Conservation (phyloP, 495 filamentous ascomycete genomes). For the Podospora bellae-mahoneyi region DNA sequence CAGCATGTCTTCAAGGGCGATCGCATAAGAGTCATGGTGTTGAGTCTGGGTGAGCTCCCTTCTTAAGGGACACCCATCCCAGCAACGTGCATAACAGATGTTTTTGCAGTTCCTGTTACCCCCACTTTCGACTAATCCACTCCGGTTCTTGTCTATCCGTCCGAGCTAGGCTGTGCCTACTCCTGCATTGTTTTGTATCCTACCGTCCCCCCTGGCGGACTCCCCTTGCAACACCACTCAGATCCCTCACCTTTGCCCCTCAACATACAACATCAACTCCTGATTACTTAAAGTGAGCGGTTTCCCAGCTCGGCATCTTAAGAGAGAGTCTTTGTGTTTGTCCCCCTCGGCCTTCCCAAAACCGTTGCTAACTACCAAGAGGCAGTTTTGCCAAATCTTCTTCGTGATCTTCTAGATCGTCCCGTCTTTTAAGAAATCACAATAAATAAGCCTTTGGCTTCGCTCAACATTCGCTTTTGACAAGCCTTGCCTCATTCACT, state of each 20-base stretch:
- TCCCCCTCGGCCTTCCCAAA: slow-evolving; percentile 3
- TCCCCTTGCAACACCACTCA: slow-evolving; percentile 7
- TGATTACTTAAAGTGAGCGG: slow-evolving; percentile 18
- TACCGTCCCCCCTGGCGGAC: slow-evolving; percentile 3
- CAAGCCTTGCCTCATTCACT: slow-evolving; percentile 1
- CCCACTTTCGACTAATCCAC: background rate
- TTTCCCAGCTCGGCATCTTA: slow-evolving; percentile 1
- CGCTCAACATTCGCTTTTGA: slow-evolving; percentile 28
- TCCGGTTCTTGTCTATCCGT: slow-evolving; percentile 4
- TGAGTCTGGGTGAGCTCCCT: slow-evolving; percentile 5
- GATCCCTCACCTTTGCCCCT: background rate
- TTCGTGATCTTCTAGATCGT: slow-evolving; percentile 36
- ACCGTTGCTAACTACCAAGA: slow-evolving; percentile 19
- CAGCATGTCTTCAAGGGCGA: slow-evolving; percentile 14
- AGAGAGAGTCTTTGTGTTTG: background rate
- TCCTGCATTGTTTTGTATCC: slow-evolving; percentile 12
- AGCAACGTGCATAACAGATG: background rate
- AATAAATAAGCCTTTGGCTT: slow-evolving; percentile 17
- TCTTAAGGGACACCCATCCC: slow-evolving; percentile 6
- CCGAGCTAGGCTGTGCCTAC: slow-evolving; percentile 23
- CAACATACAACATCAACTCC: slow-evolving; percentile 11
- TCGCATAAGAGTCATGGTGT: slow-evolving; percentile 1
- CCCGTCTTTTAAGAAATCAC: slow-evolving; percentile 31
- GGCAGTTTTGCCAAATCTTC: background rate
- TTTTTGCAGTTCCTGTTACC: background rate